phyloP scores from a whole-genome alignment of 176 grass and related monocot species.

The Musa troglodytarum region DNA sequence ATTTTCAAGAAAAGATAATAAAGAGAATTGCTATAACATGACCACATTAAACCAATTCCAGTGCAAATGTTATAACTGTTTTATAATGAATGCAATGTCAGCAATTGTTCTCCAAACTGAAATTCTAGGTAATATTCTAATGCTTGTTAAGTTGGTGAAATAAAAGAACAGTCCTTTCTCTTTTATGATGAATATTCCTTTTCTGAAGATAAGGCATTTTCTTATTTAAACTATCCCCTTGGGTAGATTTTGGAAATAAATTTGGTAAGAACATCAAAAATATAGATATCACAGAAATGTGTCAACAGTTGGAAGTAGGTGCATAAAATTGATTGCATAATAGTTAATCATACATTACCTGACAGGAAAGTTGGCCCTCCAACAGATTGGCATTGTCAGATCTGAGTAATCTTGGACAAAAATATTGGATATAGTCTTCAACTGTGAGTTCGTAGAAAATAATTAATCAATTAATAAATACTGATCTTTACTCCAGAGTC shows the following conservation, averaged over 20 bases:
- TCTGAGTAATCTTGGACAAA: slow-evolving; percentile 74
- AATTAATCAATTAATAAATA: slow-evolving; percentile 7
- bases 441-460: slow-evolving; percentile 32
- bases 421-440: slow-evolving; percentile 30
- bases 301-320: too few species aligned
- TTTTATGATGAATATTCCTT: too few species aligned
- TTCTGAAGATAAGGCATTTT: too few species aligned
- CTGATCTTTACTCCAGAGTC: background rate
- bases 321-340: background rate
- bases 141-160: too few species aligned
- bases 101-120: too few species aligned
- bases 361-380: slow-evolving; percentile 64
- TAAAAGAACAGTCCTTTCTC: too few species aligned
- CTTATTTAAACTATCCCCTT: too few species aligned
- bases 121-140: too few species aligned
- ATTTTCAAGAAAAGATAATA: background rate
- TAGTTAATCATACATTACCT: slow-evolving; percentile 41
- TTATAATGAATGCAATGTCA: too few species aligned
- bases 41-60: background rate
- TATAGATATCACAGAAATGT: background rate
- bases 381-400: slow-evolving; percentile 65
- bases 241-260: background rate
- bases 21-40: background rate
- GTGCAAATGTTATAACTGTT: too few species aligned
- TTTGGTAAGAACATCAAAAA: background rate